Evolutionary conservation across 2,329 filamentous ascomycete genomes (phyloP).

Genomic region (Paecilomyces niveus): DNA sequence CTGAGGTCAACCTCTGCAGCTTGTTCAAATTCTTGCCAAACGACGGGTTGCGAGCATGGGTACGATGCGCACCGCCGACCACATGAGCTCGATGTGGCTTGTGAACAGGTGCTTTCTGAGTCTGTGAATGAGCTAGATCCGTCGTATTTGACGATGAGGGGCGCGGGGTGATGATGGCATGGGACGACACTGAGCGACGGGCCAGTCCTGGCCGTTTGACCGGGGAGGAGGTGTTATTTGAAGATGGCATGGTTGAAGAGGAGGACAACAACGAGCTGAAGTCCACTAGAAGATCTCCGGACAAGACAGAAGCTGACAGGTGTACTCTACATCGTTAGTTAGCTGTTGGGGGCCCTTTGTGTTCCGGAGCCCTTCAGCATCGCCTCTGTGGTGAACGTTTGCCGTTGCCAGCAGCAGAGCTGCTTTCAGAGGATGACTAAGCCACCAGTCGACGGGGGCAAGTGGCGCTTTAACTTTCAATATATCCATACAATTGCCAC

Average conservation of each 20-base stretch:
- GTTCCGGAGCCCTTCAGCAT: background rate
- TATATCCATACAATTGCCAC: background rate
- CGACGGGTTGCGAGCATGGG: constrained; percentile 37
- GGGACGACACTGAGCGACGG: constrained; percentile 34
- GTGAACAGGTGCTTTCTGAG: constrained; percentile 24
- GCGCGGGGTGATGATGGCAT: constrained; percentile 30
- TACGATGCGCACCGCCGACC: constrained; percentile 32
- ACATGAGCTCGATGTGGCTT: constrained; percentile 36
- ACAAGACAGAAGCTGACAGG: background rate
- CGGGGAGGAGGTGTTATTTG: constrained; percentile 26
- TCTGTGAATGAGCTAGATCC: constrained; percentile 24
- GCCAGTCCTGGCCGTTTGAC: constrained; percentile 33
- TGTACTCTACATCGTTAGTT: background rate
- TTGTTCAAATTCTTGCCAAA: constrained; percentile 39
- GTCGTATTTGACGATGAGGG: constrained; percentile 21
- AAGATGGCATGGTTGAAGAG: background rate
- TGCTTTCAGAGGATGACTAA: background rate
- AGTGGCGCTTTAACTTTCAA: background rate
- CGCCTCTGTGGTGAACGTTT: background rate
- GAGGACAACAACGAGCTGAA: background rate
- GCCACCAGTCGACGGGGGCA: background rate
- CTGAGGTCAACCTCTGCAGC: constrained; percentile 28
- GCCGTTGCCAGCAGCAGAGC: background rate
- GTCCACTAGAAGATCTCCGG: background rate
- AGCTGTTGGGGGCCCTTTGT: background rate